Base-by-base conservation (phyloP, 306 rosid genomes). In the Prunus dulcis region DNA sequence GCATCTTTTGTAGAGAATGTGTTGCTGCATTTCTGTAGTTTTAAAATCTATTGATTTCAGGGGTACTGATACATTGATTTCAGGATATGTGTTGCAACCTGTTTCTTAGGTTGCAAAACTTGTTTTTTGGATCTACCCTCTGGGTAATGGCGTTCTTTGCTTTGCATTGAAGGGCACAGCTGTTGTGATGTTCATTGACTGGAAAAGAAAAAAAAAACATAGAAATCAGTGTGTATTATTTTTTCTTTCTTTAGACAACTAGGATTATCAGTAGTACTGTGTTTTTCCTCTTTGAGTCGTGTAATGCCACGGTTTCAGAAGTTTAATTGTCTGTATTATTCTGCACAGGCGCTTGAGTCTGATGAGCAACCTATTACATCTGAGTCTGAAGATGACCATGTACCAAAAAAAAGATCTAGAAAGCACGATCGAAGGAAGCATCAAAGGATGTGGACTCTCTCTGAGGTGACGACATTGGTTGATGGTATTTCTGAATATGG, bases 401-500 rank as follows among this genome's bases (percentile, higher is more conserved):
- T 77, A 60, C 65, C 74, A 3, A 76, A 73, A 43, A 92, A 83
- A 87, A 88, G 81, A 81, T 62, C 82, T 76, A 84, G 72, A 60
- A 87, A 76, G 69, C 78, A 86, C 32, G 98, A 91, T 76, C 83
- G 99, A 73, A 89, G 98, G 82, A 92, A 91, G 90, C 91, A 91
- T 81, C 99, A 96, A 69, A 89, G 88, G 83, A 89, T 96, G 93
- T 96, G 99, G 99, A 91, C 90, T 71, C 78, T 78, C 64, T 8
- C 90, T 20, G 99, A 96, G 83, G 93, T 92, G 77, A 72, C 79
- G 50, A 89, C 80, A 80, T 71, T 96, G 88, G 93, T 96, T 62
- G 99, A 96, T 81, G 99, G 99, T 75, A 86, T 96, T 79, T 84
- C 98, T 74, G 93, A 91, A 82, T 84, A 88, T 79, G 99, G 99